Evolutionary conservation across 495 filamentous ascomycete species (phyloP).

Genomic region (Penicillium silybi): DNA sequence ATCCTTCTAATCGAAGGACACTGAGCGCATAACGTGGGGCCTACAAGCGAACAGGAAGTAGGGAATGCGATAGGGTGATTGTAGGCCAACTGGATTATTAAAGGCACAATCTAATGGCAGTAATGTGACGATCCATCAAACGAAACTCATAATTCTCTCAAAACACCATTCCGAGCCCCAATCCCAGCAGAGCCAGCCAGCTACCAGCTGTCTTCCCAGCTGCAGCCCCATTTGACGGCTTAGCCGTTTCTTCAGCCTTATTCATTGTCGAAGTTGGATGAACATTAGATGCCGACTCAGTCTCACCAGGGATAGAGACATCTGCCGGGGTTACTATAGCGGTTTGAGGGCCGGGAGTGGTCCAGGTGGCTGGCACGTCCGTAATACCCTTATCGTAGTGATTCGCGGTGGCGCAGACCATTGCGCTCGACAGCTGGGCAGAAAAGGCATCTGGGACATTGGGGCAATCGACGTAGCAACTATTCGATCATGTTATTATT

Average conservation of each 20-base stretch:
- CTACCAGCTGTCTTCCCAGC: conserved; percentile 10
- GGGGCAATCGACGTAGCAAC: conserved; percentile 22
- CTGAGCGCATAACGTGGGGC: not conserved
- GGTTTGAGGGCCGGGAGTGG: conserved; percentile 9
- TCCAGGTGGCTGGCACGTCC: conserved; percentile 15
- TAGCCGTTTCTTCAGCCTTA: conserved; percentile 5
- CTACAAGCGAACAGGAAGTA: too few relatives aligned
- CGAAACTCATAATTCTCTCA: not conserved
- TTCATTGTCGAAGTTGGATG: not conserved
- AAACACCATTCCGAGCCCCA: conserved; percentile 16
- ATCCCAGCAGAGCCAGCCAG: conserved; percentile 18
- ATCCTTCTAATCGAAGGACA: too few relatives aligned
- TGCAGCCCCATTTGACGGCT: conserved; percentile 16
- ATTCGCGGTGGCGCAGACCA: conserved; percentile 21
- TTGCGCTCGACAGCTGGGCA: conserved; percentile 12
- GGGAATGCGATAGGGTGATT: too few relatives aligned
- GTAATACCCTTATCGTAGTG: conserved; percentile 19
- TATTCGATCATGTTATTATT: not conserved
- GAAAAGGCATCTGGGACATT: conserved; percentile 12
- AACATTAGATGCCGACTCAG: too few relatives aligned
- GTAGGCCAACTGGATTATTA: too few relatives aligned
- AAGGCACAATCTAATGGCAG: too few relatives aligned
- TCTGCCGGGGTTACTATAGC: conserved; percentile 9
- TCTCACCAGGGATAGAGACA: not conserved
- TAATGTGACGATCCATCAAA: not conserved